Evolutionary conservation across 208 protist species (phyloP), one percentile per base, ranked within the genome.

Genomic region (Polymyxa betae): DNA sequence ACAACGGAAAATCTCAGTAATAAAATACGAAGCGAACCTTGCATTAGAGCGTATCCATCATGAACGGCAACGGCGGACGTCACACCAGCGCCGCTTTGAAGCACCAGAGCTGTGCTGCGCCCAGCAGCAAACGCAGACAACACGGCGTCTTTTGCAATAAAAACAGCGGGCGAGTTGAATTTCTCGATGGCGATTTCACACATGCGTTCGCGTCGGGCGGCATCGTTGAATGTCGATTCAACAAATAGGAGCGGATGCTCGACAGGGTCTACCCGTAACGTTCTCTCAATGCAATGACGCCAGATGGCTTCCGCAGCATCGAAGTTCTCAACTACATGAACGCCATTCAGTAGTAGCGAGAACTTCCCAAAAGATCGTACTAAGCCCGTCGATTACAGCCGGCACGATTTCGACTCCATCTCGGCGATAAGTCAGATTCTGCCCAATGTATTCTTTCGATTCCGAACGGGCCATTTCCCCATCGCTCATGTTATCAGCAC

Each of bases 11-110:
- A 66, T 16, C 54, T 29, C 54, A 32, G 20, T 66, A 66, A 66
- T 66, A 29, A 16, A 66, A 29, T 32, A 66, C 20, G 20, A 66
- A 16, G 20, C 29, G 54, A 32, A 66, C 54, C 54, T 29, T 66
- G 54, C 54, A 66, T 66, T 66, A 66, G 29, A 32, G 54, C 54
- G 29, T 66, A 66, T 66, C 54, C 54, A 16, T 66, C 54, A 66
- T 66, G 54, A 29, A 66, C 54, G 54, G 54, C 54, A 66, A 66
- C 54, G 16, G 54, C 16, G 54, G 54, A 66, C n/a, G 97, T 97
- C 40, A 98, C 97, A 91, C 97, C 96, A 94, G 99, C 95, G 45
- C 98, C 98, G 89, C 97, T 95, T 90, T 99, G 97, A 10, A 99
- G 78, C 60, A 98, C 95, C 72, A 97, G 93, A 91, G 95, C 96